Conservation (phyloP, 495 filamentous ascomycete genomes). For the Penicillium paxilli region DNA sequence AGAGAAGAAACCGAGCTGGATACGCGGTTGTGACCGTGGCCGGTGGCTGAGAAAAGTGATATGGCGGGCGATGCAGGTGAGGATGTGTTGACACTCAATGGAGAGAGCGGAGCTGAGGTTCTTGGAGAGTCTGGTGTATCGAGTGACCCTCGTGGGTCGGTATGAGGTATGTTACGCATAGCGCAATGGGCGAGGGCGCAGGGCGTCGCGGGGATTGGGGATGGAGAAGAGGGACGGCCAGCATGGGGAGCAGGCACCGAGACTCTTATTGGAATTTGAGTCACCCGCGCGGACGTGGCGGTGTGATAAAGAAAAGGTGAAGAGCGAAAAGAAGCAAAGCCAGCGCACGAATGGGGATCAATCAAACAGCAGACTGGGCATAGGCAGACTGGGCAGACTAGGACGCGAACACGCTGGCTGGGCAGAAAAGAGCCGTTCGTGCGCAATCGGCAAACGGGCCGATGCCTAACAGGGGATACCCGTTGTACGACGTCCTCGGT, state of each 20-base stretch:
- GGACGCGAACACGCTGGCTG: conserved; percentile 24
- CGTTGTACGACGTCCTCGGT: not conserved
- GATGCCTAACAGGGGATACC: conserved; percentile 25
- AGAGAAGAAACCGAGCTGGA: conserved; percentile 64
- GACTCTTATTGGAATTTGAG: not conserved
- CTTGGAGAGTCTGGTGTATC: conserved; percentile 23
- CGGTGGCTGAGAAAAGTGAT: conserved; percentile 42
- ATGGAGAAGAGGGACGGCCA: conserved; percentile 11
- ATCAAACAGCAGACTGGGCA: conserved; percentile 29
- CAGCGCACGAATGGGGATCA: conserved; percentile 14
- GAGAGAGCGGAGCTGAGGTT: conserved; percentile 20
- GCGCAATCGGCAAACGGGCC: conserved; percentile 26
- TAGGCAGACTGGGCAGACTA: conserved; percentile 22
- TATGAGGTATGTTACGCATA: conserved; percentile 24
- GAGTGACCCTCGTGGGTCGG: conserved; percentile 22
- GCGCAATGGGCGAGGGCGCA: conserved; percentile 12
- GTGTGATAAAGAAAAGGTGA: conserved; percentile 20
- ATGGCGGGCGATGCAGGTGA: conserved; percentile 45
- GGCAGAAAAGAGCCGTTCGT: conserved; percentile 14
- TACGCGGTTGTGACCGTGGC: conserved; percentile 43
- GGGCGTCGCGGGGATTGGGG: conserved; percentile 16
- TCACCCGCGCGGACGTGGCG: conserved; percentile 14
- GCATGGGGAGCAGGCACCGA: not conserved
- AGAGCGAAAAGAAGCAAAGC: conserved; percentile 5
- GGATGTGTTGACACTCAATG: conserved; percentile 38